Evolutionary conservation across 805 yeast genomes (phyloP).

Genomic region (Ogataea ganodermae): DNA sequence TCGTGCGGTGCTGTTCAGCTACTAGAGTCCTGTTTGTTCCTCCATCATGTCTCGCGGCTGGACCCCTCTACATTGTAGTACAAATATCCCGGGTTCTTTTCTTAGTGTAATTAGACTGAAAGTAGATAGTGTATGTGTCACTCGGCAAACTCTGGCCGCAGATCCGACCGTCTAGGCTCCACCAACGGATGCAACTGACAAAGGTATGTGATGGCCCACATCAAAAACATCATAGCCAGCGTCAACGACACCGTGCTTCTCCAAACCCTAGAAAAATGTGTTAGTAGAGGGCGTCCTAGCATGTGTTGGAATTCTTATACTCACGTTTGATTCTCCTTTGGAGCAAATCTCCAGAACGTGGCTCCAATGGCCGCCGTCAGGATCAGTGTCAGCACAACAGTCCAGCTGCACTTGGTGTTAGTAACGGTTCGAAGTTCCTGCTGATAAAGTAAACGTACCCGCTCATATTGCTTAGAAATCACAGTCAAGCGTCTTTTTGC

Average conservation of each 20-base stretch:
- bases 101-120: not conserved
- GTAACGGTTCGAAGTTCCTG: not conserved
- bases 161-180: slow-evolving; percentile 84
- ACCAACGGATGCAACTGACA: slow-evolving; percentile 89
- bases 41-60: slow-evolving; percentile 7
- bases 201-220: slow-evolving; percentile 82
- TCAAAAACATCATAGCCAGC: slow-evolving; percentile 64
- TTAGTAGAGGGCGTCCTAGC: slow-evolving; percentile 7
- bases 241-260: slow-evolving; percentile 71
- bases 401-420: slow-evolving; percentile 48
- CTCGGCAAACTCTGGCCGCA: slow-evolving; percentile 75
- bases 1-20: slow-evolving; percentile 25
- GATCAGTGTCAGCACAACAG: slow-evolving; percentile 65
- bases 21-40: slow-evolving; percentile 3
- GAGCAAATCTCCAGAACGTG: slow-evolving; percentile 84
- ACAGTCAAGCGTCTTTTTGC: not conserved
- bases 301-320: slow-evolving; percentile 26
- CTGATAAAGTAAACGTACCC: slow-evolving; percentile 39
- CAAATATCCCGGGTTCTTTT: not conserved
- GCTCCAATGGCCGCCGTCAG: slow-evolving; percentile 59
- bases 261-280: slow-evolving; percentile 51
- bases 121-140: slow-evolving; percentile 9
- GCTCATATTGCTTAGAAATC: slow-evolving; percentile 38
- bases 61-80: slow-evolving; percentile 18
- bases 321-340: slow-evolving; percentile 73